A percentile compares a stretch with the other conserved stretches of the same genome.
These are phyloP conservation scores for Sporisorium scitamineum DNA, from an alignment of 1,284 basidiomycete species.

Conservation along the genomic window DNA sequence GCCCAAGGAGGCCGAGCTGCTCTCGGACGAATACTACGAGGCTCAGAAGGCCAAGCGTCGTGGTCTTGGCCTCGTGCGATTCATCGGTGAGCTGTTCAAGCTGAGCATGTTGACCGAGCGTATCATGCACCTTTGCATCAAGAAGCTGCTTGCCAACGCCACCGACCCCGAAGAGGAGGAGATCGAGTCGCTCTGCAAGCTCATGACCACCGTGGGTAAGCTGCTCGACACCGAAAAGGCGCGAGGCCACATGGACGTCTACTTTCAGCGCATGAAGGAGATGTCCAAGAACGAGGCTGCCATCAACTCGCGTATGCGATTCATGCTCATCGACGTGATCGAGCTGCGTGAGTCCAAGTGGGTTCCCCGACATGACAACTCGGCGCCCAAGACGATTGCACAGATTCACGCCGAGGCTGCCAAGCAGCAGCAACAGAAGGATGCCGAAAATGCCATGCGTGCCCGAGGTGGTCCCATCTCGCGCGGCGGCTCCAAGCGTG, in stretches of 20 bases:
- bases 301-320: constrained; percentile 88
- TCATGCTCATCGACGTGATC: constrained; percentile 94
- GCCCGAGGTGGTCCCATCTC: constrained; percentile 80
- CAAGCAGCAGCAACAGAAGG: constrained; percentile 60
- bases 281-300: constrained; percentile 78
- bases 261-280: constrained; percentile 89
- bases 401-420: constrained; percentile 85
- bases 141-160: constrained; percentile 90
- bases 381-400: constrained; percentile 88
- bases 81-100: constrained; percentile 98
- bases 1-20: constrained; percentile 71
- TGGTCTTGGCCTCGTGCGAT: constrained; percentile 94
- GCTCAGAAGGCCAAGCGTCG: constrained; percentile 96
- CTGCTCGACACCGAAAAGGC: constrained; percentile 82
- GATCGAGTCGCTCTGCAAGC: constrained; percentile 93
- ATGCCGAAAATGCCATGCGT: constrained; percentile 46
- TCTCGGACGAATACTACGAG: constrained; percentile 96
- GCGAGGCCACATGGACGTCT: constrained; percentile 86
- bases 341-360: constrained; percentile 88
- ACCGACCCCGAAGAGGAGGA: constrained; percentile 97
- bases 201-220: constrained; percentile 87
- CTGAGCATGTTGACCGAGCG: constrained; percentile 91
- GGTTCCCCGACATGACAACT: constrained; percentile 79
- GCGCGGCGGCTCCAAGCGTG: constrained; percentile 86
- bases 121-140: constrained; percentile 96